Evolutionary conservation across 108 stramenopile species (phyloP).

Genomic region (Discostella stelligeroides): DNA sequence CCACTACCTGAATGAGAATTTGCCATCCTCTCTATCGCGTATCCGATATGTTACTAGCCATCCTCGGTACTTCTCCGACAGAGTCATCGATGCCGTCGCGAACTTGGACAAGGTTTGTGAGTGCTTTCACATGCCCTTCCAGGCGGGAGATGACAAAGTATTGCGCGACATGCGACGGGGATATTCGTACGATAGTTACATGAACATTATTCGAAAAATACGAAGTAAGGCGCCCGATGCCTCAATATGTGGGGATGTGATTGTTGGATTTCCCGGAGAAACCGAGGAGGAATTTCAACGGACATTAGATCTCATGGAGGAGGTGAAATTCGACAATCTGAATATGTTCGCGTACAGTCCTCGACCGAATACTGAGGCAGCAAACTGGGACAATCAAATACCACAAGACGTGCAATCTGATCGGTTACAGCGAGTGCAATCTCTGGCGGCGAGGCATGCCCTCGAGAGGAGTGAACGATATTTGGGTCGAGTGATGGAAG

Average conservation of each 20-base stretch:
- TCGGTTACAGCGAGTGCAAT: conserved; percentile 83
- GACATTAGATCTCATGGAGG: conserved; percentile 84
- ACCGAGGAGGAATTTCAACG: conserved; percentile 81
- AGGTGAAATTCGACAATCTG: conserved; percentile 66
- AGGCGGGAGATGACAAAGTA: conserved; percentile 87
- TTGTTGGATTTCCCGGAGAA: conserved; percentile 90
- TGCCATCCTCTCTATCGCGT: conserved; percentile 61
- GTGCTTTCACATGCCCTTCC: conserved; percentile 92
- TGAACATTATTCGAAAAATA: conserved; percentile 87
- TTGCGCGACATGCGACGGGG: conserved; percentile 87
- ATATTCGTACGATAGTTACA: conserved; percentile 88
- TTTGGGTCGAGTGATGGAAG: conserved; percentile 75
- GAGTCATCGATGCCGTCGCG: conserved; percentile 92
- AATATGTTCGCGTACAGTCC: conserved; percentile 62
- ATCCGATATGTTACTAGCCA: conserved; percentile 90
- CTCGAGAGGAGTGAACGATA: conserved; percentile 85
- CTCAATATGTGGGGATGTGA: conserved; percentile 79
- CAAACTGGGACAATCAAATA: conserved; percentile 64
- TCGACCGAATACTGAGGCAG: conserved; percentile 68
- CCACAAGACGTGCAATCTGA: conserved; percentile 88
- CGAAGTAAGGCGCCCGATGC: conserved; percentile 72
- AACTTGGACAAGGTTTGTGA: conserved; percentile 80
- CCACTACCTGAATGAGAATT: conserved; percentile 67
- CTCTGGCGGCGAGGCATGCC: conserved; percentile 80
- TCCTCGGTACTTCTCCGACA: conserved; percentile 91